Conservation (phyloP, 2,329 filamentous ascomycete genomes). For the Penicillium sp. region DNA sequence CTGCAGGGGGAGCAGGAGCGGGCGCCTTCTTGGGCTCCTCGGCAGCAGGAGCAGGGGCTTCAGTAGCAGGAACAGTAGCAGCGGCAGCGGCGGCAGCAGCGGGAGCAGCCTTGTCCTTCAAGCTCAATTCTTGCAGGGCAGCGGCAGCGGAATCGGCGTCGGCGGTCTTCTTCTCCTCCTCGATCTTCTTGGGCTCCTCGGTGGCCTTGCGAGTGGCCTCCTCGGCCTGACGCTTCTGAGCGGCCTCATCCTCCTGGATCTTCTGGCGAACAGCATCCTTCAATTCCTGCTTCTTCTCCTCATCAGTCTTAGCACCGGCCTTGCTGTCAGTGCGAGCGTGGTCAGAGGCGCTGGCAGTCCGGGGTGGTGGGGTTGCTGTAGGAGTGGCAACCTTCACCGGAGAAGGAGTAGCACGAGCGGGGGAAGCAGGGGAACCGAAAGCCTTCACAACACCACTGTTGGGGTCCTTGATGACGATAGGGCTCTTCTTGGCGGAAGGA, state of each 20-base stretch:
- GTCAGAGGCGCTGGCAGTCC: slow-evolving; percentile 65
- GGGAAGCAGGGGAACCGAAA: slow-evolving; percentile 65
- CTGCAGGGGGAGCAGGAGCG: slow-evolving; percentile 28
- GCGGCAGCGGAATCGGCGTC: slow-evolving; percentile 32
- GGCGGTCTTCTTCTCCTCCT: slow-evolving; percentile 31
- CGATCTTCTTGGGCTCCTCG: slow-evolving; percentile 47
- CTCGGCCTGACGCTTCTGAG: slow-evolving; percentile 50
- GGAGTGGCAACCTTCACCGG: slow-evolving; percentile 65
- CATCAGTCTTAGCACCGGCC: slow-evolving; percentile 64
- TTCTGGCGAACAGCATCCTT: slow-evolving; percentile 53
- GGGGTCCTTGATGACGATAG: slow-evolving; percentile 81
- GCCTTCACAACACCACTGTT: slow-evolving; percentile 74
- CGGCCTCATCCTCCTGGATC: slow-evolving; percentile 59
- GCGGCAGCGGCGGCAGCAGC: slow-evolving; percentile 18
- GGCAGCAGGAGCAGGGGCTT: slow-evolving; percentile 26
- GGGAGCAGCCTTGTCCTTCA: slow-evolving; percentile 30
- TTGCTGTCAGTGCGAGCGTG: slow-evolving; percentile 72
- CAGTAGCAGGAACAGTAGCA: slow-evolving; percentile 19
- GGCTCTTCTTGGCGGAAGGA: slow-evolving; percentile 66
- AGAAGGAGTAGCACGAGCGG: slow-evolving; percentile 56
- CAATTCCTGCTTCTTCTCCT: slow-evolving; percentile 81
- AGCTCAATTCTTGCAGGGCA: slow-evolving; percentile 31
- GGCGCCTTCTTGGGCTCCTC: slow-evolving; percentile 17
- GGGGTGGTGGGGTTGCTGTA: slow-evolving; percentile 78
- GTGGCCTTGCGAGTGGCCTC: slow-evolving; percentile 40